A percentile compares a stretch with the other conserved stretches of the same genome.
Evolutionary conservation across 352 stramenopile species (phyloP).

Genomic region (Globisporangium nodosum): DNA sequence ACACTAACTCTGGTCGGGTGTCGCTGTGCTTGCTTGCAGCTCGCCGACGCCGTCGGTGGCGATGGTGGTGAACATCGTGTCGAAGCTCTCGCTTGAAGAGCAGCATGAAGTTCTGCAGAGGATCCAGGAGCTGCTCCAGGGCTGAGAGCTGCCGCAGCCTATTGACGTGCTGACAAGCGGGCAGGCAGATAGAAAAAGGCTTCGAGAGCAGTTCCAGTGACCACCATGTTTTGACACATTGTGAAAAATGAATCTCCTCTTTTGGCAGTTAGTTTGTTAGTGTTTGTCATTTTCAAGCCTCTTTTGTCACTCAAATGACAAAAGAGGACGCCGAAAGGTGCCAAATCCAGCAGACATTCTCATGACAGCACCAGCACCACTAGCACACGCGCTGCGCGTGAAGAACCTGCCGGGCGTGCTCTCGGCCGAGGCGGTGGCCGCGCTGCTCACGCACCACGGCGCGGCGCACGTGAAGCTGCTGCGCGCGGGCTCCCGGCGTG

Average conservation of each 20-base stretch:
- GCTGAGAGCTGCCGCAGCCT: constrained; percentile 6
- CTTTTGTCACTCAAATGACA: background rate
- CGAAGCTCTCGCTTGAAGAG: constrained; percentile 55
- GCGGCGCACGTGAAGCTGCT: constrained; percentile 41
- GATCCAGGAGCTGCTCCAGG: constrained; percentile 57
- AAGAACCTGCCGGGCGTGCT: constrained; percentile 52
- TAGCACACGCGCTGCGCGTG: constrained; percentile 29
- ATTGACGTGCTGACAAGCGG: background rate
- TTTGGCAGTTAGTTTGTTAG: background rate
- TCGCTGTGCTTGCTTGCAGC: constrained; percentile 16
- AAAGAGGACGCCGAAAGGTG: no score
- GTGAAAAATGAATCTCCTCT: background rate
- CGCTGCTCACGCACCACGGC: constrained; percentile 59
- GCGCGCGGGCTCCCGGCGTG: constrained; percentile 16
- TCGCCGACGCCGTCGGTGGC: constrained; percentile 54
- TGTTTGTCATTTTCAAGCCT: no score
- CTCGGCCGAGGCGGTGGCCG: constrained; percentile 44
- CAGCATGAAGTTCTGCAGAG: constrained; percentile 63
- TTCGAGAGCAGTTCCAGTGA: background rate
- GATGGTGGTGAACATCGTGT: constrained; percentile 73
- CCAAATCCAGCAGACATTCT: no score
- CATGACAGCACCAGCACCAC: no score
- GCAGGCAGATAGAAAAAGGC: background rate
- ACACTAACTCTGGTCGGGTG: background rate
- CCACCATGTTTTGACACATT: background rate